Conservation (phyloP, 352 stramenopile species). For the Nothophytophthora sp. region DNA sequence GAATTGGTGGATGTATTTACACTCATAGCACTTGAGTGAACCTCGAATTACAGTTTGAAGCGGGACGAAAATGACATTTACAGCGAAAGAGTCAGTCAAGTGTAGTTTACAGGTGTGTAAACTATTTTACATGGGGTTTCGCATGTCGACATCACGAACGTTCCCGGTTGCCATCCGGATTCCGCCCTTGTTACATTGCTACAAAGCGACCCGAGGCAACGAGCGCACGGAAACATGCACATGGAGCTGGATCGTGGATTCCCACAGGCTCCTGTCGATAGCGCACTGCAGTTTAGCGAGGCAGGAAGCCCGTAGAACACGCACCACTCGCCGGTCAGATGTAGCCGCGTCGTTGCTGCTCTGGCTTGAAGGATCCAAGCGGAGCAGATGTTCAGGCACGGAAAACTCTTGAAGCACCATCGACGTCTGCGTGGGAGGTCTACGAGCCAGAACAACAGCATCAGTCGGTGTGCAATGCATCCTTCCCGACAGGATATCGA, state of each 20-base stretch:
- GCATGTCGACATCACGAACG: neutral
- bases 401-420: slow-evolving; percentile 53
- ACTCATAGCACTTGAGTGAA: too few relatives aligned
- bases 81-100: too few relatives aligned
- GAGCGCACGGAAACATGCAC: slow-evolving; percentile 20
- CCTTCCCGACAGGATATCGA: neutral
- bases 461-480: slow-evolving; percentile 5
- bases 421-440: slow-evolving; percentile 11
- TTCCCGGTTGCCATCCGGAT: neutral
- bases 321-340: slow-evolving; percentile 2
- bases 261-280: slow-evolving; percentile 6
- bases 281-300: slow-evolving; percentile 13
- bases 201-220: slow-evolving; percentile 42
- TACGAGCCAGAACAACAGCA: slow-evolving; percentile 8
- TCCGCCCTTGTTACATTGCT: slow-evolving; percentile 3
- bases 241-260: neutral
- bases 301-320: slow-evolving; percentile 13
- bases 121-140: neutral
- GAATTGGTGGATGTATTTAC: too few relatives aligned
- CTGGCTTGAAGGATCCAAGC: neutral
- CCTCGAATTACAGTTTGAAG: too few relatives aligned
- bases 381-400: slow-evolving; percentile 40
- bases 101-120: neutral
- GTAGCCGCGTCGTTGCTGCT: slow-evolving; percentile 3
- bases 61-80: too few relatives aligned